A percentile compares a stretch with the other conserved stretches of the same genome.
Conservation (phyloP, 2,329 filamentous ascomycete genomes). For the Aspergillus quadricinctus region DNA sequence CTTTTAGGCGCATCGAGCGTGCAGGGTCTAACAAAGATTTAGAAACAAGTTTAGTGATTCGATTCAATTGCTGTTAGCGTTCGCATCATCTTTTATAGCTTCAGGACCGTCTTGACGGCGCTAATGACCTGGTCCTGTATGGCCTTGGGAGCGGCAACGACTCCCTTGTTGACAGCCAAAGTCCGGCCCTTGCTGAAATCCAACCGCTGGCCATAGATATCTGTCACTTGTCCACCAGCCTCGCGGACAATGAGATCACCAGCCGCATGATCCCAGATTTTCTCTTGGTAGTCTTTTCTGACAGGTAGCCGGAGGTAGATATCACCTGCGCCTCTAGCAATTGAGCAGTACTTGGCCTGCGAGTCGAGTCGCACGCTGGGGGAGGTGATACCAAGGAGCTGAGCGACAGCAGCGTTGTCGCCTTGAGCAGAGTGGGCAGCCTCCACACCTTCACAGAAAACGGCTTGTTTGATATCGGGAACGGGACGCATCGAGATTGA, state of each 20-base stretch:
- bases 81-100: conserved; percentile 34
- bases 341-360: conserved; percentile 95
- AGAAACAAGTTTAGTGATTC: conserved; percentile 2
- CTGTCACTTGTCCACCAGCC: conserved; percentile 86
- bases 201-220: conserved; percentile 76
- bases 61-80: background rate
- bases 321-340: conserved; percentile 89
- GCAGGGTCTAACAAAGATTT: conserved; percentile 13
- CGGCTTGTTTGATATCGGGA: conserved; percentile 69
- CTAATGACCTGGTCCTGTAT: conserved; percentile 73
- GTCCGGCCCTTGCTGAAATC: conserved; percentile 87
- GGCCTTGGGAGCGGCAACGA: conserved; percentile 77
- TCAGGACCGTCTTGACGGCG: conserved; percentile 76
- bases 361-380: conserved; percentile 95
- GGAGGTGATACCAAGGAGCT: conserved; percentile 78
- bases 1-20: conserved; percentile 30
- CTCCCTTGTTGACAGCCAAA: conserved; percentile 84
- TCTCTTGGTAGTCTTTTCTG: conserved; percentile 86
- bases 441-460: conserved; percentile 96
- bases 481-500: conserved; percentile 76
- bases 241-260: conserved; percentile 92
- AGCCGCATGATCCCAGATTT: conserved; percentile 99
- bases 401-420: conserved; percentile 80
- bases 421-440: conserved; percentile 85
- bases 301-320: conserved; percentile 89